Base-by-base conservation (phyloP, 2,329 filamentous ascomycete species). In the Paecilomyces fulvus region DNA sequence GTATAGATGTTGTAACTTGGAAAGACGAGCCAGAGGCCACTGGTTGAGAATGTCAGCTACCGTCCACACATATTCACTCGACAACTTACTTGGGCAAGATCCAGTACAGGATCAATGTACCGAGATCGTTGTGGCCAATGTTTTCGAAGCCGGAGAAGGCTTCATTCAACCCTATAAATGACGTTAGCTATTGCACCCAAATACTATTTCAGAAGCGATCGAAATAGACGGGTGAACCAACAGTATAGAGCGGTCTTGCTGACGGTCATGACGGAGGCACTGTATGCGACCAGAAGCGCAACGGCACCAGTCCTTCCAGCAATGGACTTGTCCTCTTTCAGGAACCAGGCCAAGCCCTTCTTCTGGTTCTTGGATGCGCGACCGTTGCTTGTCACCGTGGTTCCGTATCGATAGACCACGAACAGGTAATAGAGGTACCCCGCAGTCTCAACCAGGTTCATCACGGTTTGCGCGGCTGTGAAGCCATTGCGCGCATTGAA, bases 401-500 rank as follows among this genome's bases (percentile, higher is more conserved):
- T 67, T 12, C 77, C 77, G 61, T 75, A 64, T 3, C 58, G 58
- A 58, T 72, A 78, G 62, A 87, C 69, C 54, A 83, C 72, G 63
- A 75, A 80, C 14, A 86, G 76, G 65, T 84, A 92, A 72, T 75
- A 77, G 55, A 75, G 71, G 68, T 92, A 92, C 65, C 85, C 78
- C 31, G 75, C 56, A 2, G 82, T 84, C 78, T 94, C 89, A 55
- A 89, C 63, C 6, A 83, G 70, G 67, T 92, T 94, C 61, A 92
- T 68, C 6, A 77, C 64, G 28, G 81, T 81, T 78, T 95, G 90
- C 37, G 90, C 89, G 48, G 80, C 82, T 0, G 88, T 89, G 73
- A 95, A 96, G 33, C 90, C 90, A 67, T 85, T 84, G 21, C 79
- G 71, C 14, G 78, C 78, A 59, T 88, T 75, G 69, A 81, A 90